These are phyloP conservation scores for Xerocomellus intermedius DNA, from an alignment of 768 basidiomycete genomes.

Conservation along the genomic window DNA sequence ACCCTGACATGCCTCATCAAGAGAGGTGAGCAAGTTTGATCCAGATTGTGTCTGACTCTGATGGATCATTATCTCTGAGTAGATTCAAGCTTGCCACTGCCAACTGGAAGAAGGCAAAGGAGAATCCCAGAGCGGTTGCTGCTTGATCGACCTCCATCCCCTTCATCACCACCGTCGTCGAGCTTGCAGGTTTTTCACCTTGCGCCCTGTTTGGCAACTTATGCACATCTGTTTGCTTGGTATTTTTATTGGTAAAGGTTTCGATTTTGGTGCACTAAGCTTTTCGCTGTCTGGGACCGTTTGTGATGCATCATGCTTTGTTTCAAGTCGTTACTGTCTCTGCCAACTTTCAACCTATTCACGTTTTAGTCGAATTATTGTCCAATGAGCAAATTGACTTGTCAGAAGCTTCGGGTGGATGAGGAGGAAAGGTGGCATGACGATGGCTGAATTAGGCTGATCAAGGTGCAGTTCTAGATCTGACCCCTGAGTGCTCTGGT, in stretches of 20 bases:
- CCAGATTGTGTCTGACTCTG: neutral
- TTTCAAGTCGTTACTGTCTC: neutral
- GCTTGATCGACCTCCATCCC: conserved; percentile 19
- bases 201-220: conserved; percentile 19
- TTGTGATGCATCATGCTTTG: neutral
- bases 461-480: neutral
- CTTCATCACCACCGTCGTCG: conserved; percentile 4
- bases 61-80: conserved; percentile 5
- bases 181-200: conserved; percentile 9
- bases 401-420: neutral
- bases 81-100: conserved; percentile 73
- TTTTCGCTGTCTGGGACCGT: conserved; percentile 10
- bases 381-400: neutral
- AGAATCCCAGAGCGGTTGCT: conserved; percentile 50
- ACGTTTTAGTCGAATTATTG: conserved; percentile 11
- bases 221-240: conserved; percentile 10
- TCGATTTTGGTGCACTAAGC: conserved; percentile 19
- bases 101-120: conserved; percentile 77
- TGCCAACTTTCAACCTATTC: conserved; percentile 11
- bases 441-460: neutral
- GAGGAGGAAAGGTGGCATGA: conserved; percentile 6
- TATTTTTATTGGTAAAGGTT: conserved; percentile 36
- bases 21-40: conserved; percentile 51
- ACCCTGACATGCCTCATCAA: conserved; percentile 70
- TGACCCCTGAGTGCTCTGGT: conserved; percentile 21